These are phyloP conservation scores for Clavispora fructus DNA, from an alignment of 805 yeast species.

Conservation along the genomic window DNA sequence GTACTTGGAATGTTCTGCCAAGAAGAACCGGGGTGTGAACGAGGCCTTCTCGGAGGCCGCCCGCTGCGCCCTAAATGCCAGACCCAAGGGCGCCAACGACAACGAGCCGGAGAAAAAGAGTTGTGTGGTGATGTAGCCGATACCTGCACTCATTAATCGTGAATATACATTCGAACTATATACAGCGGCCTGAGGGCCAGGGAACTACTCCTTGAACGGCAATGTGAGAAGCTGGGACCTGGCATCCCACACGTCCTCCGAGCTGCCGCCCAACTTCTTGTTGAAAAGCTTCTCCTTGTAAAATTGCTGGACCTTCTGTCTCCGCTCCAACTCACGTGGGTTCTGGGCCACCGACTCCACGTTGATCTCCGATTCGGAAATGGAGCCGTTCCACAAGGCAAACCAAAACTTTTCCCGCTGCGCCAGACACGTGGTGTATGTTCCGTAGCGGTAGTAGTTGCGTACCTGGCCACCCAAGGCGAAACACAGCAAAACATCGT, in stretches of 20 bases:
- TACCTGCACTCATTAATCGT: not conserved
- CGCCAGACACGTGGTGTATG: constrained; percentile 62
- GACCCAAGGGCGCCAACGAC: constrained; percentile 66
- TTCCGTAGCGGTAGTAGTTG: constrained; percentile 79
- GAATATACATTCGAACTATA: not conserved
- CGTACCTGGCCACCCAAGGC: constrained; percentile 88
- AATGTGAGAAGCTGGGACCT: constrained; percentile 28
- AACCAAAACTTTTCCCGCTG: constrained; percentile 76
- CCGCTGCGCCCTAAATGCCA: constrained; percentile 88
- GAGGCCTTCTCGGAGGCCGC: constrained; percentile 99
- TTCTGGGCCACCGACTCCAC: constrained; percentile 18
- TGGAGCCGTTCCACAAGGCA: constrained; percentile 54
- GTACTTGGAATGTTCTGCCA: constrained; percentile 95
- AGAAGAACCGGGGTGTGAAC: constrained; percentile 95
- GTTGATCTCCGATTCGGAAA: constrained; percentile 29
- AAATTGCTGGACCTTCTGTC: constrained; percentile 57
- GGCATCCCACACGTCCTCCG: constrained; percentile 80
- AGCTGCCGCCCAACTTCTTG: constrained; percentile 61
- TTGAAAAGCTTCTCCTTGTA: constrained; percentile 59
- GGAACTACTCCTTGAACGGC: constrained; percentile 31
- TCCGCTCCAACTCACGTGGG: constrained; percentile 48
- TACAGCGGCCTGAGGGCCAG: not conserved
- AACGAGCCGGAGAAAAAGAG: constrained; percentile 38
- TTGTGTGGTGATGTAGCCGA: constrained; percentile 33
- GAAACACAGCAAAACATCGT: constrained; percentile 79